phyloP scores from a whole-genome alignment of 2,329 filamentous ascomycete species.

The Kalmusia sp. region DNA sequence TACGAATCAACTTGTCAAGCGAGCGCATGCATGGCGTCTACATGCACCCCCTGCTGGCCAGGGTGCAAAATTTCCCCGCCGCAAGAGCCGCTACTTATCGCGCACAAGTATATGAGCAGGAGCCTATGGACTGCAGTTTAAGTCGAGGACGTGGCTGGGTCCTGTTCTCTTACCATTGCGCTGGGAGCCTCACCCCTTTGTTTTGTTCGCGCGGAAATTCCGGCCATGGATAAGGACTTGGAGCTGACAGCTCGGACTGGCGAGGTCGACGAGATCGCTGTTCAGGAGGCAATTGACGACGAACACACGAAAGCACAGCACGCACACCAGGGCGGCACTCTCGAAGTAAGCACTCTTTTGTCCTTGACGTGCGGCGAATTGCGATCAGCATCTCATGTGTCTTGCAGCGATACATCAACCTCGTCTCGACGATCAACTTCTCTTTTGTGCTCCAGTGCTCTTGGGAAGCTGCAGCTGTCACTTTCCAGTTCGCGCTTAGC shows the following conservation, averaged over 20 bases:
- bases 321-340: conserved; percentile 17
- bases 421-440: conserved; percentile 30
- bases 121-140: background rate
- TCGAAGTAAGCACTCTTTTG: conserved; percentile 20
- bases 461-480: conserved; percentile 35
- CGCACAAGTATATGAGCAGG: background rate
- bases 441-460: conserved; percentile 30
- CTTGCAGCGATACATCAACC: conserved; percentile 32
- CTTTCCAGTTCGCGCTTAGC: conserved; percentile 31
- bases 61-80: conserved; percentile 2
- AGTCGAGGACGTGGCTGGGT: conserved; percentile 1
- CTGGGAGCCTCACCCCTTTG: background rate
- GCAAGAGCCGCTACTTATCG: background rate
- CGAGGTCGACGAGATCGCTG: conserved; percentile 20
- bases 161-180: conserved; percentile 3
- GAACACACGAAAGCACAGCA: conserved; percentile 16
- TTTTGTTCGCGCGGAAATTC: background rate
- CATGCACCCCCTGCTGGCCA: background rate
- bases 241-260: conserved; percentile 15
- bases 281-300: conserved; percentile 24
- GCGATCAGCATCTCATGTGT: background rate
- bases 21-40: background rate
- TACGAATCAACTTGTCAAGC: background rate
- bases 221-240: conserved; percentile 12
- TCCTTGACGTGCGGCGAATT: background rate